Conservation (phyloP, 257 asterid species). For the Handroanthus guayacan region DNA sequence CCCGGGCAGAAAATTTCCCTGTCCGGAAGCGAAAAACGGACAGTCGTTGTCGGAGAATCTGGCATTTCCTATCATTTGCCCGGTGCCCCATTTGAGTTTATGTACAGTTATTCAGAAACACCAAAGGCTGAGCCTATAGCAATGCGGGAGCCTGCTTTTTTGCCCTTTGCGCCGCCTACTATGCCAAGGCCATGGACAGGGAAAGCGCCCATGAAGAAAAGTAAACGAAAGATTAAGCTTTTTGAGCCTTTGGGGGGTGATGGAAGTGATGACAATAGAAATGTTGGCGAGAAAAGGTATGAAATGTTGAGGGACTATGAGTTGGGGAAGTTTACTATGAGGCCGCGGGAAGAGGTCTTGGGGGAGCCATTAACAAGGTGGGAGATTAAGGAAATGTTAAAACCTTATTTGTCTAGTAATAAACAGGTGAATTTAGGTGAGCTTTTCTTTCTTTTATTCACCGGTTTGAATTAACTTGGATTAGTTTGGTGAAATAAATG, state of each 20-base stretch:
- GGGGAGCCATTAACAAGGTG: constrained; percentile 67
- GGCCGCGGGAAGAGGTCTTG: constrained; percentile 72
- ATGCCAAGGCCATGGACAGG: constrained; percentile 99
- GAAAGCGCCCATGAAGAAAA: constrained; percentile 88
- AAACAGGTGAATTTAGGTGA: constrained; percentile 91
- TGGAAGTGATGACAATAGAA: constrained; percentile 27
- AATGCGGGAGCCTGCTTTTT: constrained; percentile 87
- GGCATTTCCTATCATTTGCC: constrained; percentile 85
- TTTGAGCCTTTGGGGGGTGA: constrained; percentile 65
- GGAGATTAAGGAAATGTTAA: constrained; percentile 76
- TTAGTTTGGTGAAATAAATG: background rate
- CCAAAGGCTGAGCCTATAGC: constrained; percentile 85
- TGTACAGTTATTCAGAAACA: constrained; percentile 85
- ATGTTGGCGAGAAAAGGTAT: constrained; percentile 46
- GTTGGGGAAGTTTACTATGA: constrained; percentile 52
- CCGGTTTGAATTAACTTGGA: background rate
- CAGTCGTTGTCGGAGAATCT: constrained; percentile 66
- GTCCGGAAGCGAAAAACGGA: constrained; percentile 59
- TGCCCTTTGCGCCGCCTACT: constrained; percentile 93
- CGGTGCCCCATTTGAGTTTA: constrained; percentile 96
- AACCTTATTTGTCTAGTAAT: constrained; percentile 62
- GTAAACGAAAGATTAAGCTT: constrained; percentile 77
- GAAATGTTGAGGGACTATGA: constrained; percentile 80
- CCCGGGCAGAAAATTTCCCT: constrained; percentile 69
- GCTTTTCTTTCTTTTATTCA: background rate